phyloP scores from a whole-genome alignment of 75 land plant species.

The Cunninghamia lanceolata region DNA sequence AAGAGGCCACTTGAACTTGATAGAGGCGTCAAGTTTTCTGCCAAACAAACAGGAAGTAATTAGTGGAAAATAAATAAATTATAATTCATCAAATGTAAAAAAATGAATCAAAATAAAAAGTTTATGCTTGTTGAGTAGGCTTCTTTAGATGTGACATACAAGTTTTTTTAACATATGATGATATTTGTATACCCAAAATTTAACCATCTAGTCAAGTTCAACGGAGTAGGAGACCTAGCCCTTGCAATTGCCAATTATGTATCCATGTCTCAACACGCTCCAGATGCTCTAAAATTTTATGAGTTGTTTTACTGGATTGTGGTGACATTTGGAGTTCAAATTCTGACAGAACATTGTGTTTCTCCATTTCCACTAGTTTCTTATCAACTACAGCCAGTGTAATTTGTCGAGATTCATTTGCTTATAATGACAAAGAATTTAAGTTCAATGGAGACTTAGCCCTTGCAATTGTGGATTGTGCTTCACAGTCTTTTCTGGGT shows the following conservation, averaged over 20 bases:
- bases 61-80: not conserved
- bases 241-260: slow-evolving; percentile 16
- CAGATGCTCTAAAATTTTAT: slow-evolving; percentile 44
- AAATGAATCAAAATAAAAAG: no score
- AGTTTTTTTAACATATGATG: not conserved
- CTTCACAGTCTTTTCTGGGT: not conserved
- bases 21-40: not conserved
- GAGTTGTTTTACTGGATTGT: slow-evolving; percentile 42
- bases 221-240: slow-evolving; percentile 28
- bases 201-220: slow-evolving; percentile 16
- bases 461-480: no score
- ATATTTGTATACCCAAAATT: not conserved
- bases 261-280: slow-evolving; percentile 37
- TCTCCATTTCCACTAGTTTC: slow-evolving; percentile 8
- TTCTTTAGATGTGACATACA: no score
- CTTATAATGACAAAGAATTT: no score
- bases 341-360: not conserved
- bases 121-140: not conserved
- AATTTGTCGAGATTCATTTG: slow-evolving; percentile 8
- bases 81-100: not conserved
- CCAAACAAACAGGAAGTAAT: not conserved
- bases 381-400: not conserved
- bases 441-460: no score
- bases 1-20: slow-evolving; percentile 1
- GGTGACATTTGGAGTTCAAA: slow-evolving; percentile 11